Evolutionary conservation across 441 rosid species (phyloP).

Genomic region (Eruca vesicaria): DNA sequence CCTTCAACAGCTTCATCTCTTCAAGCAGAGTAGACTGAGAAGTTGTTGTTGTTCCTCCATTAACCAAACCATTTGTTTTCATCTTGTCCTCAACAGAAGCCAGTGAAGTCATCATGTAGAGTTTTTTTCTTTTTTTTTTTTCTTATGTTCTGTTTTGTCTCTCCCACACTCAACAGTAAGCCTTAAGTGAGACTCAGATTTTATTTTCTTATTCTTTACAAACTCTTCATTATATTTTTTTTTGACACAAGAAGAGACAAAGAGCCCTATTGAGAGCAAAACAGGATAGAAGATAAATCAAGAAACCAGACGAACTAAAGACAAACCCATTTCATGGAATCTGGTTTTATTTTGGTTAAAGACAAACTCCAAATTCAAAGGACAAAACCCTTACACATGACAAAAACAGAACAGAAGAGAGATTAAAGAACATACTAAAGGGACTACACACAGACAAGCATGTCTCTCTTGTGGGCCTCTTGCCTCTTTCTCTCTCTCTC

Average conservation of each 20-base stretch:
- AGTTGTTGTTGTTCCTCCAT: conserved; percentile 29
- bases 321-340: conserved; percentile 42
- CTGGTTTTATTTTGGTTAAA: conserved; percentile 28
- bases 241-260: conserved; percentile 20
- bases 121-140: no score
- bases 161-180: conserved; percentile 19
- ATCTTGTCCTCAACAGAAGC: conserved; percentile 61
- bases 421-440: conserved; percentile 55
- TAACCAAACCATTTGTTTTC: conserved; percentile 43
- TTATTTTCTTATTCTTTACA: neutral
- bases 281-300: conserved; percentile 17
- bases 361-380: conserved; percentile 30
- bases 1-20: conserved; percentile 87
- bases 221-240: neutral
- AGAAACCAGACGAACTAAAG: conserved; percentile 29
- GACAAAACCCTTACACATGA: conserved; percentile 36
- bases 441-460: conserved; percentile 40
- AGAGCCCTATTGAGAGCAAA: conserved; percentile 11
- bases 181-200: neutral
- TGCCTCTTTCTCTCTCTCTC: conserved; percentile 16
- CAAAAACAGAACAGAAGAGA: conserved; percentile 38
- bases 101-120: conserved; percentile 46
- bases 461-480: conserved; percentile 60
- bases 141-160: neutral
- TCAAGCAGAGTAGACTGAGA: conserved; percentile 55